Evolutionary conservation across 2,329 filamentous ascomycete species (phyloP).

Genomic region (Apiospora sp.): DNA sequence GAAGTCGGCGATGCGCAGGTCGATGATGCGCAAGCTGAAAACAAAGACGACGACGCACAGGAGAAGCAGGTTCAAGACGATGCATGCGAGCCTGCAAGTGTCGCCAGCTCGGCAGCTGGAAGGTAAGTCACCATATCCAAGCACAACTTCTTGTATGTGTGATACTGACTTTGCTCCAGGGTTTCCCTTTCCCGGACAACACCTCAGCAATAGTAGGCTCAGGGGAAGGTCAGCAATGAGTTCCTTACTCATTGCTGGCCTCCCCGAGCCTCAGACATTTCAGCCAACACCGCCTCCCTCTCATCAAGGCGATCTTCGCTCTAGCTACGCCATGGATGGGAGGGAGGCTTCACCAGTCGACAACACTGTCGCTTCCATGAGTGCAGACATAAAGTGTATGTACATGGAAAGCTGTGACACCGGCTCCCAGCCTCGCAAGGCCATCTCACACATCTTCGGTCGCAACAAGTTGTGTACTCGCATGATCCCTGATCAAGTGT

Average conservation of each 20-base stretch:
- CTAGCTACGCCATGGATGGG: constrained; percentile 33
- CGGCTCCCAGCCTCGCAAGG: constrained; percentile 71
- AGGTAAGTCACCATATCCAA: no score
- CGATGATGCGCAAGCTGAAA: background rate
- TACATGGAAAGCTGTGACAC: constrained; percentile 66
- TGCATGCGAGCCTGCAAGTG: no score
- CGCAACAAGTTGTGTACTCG: constrained; percentile 82
- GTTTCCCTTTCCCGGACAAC: no score
- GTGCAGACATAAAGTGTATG: constrained; percentile 54
- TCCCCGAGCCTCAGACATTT: no score
- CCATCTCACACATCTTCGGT: constrained; percentile 83
- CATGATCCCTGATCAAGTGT: constrained; percentile 72
- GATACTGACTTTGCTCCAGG: no score
- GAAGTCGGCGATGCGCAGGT: no score
- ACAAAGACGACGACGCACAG: background rate
- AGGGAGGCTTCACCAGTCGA: constrained; percentile 31
- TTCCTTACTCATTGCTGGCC: no score
- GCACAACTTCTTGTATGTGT: no score
- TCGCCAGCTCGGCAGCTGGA: no score
- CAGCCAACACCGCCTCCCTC: constrained; percentile 35
- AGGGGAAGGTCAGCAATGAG: no score
- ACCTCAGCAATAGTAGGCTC: no score
- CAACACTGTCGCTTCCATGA: constrained; percentile 28
- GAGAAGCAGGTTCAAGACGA: background rate
- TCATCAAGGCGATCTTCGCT: constrained; percentile 34